Evolutionary conservation across 257 asterid species (phyloP), one percentile per base, ranked within the genome.

Genomic region (Parsonsia alboflavescens): DNA sequence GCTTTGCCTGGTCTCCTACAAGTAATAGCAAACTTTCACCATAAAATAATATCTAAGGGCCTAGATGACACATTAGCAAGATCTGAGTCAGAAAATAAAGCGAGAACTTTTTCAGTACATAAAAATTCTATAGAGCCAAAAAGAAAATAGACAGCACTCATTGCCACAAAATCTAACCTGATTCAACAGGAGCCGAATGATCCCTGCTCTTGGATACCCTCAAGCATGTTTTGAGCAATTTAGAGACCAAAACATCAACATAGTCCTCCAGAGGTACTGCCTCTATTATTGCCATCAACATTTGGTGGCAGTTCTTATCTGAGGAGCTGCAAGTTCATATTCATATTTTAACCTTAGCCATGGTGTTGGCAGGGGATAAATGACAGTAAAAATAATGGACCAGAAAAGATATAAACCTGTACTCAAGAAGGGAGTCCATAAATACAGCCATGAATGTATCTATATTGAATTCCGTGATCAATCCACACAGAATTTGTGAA

Each of bases 351-450:
- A 13, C 70, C 50, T 54, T 42, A 65, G 70, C 39, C 24, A 16
- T 48, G 22, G 10, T 30, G 64, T 39, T 33, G 22, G 16, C 10
- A 19, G 41, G n/a, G 6, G 78, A 65, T 33, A 22, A 69, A 49
- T 50, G 74, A 54, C 45, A 42, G 48, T 48, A 71, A 54, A 50
- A 53, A 16, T 17, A 39, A 50, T 33, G 5, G 6, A 19, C 7
- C 44, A 45, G 41, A 52, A 1, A 70, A 52, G 64, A 11, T 36
- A 39, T 2, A 16, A 48, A 94, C 99, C 98, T 92, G 84, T 86
- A 65, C 79, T 88, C 95, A 39, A 91, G 78, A 82, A 91, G 88
- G 72, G 98, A 92, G 75, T 92, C 91, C 76, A 92, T 81, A 80
- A 90, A 76, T 76, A 89, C 88, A 21, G 80, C 76, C 62, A 94